phyloP scores from a whole-genome alignment of 2,329 filamentous ascomycete genomes.

The Epichloe uncinata region DNA sequence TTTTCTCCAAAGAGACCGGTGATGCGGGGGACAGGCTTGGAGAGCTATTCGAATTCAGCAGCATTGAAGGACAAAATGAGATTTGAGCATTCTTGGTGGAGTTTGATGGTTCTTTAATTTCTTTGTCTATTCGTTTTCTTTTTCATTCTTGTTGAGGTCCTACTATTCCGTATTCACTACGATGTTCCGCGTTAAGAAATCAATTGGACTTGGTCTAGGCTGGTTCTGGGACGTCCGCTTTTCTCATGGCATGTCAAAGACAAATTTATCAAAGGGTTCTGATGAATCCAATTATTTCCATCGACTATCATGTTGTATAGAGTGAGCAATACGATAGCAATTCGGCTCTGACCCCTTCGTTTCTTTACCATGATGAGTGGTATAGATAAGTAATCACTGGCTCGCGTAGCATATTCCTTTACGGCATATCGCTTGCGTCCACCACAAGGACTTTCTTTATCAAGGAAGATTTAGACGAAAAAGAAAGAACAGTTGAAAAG shows the following conservation, averaged over 20 bases:
- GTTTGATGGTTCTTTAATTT: slow-evolving; percentile 8
- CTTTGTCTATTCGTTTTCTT: not conserved
- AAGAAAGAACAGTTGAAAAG: too few relatives aligned
- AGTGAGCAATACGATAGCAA: not conserved
- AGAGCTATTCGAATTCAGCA: slow-evolving; percentile 5
- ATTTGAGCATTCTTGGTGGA: slow-evolving; percentile 12
- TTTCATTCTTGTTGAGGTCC: not conserved
- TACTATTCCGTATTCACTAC: not conserved
- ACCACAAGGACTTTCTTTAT: not conserved
- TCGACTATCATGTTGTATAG: not conserved
- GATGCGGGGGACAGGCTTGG: not conserved
- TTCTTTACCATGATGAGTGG: not conserved
- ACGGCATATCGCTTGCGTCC: not conserved
- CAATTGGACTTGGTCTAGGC: slow-evolving; percentile 4
- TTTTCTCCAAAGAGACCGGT: not conserved
- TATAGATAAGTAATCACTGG: not conserved
- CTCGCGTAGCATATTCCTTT: not conserved
- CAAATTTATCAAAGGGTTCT: not conserved
- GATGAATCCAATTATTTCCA: not conserved
- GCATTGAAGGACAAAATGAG: slow-evolving; percentile 5
- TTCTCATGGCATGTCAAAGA: slow-evolving; percentile 2
- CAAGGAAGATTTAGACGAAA: too few relatives aligned
- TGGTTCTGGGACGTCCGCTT: slow-evolving; percentile 2
- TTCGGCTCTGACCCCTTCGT: not conserved
- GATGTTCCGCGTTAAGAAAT: not conserved